A percentile compares a stretch with the other conserved stretches of the same genome.
phyloP scores from a whole-genome alignment of 2,329 filamentous ascomycete genomes.

The Ophiostoma piceae region DNA sequence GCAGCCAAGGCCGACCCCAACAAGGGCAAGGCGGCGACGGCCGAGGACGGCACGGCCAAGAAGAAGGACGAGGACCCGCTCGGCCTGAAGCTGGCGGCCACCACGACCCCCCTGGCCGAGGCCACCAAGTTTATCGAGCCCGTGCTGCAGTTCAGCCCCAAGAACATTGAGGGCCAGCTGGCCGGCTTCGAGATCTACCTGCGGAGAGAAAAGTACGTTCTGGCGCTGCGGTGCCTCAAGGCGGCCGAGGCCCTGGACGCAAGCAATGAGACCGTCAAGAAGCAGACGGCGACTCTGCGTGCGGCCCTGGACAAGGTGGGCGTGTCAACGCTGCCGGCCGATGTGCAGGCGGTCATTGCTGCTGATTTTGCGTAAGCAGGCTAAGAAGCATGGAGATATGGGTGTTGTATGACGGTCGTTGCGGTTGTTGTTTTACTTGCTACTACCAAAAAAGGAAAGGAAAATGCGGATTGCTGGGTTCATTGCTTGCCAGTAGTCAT shows the following conservation, averaged over 20 bases:
- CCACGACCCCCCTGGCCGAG: constrained; percentile 75
- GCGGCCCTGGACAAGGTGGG: constrained; percentile 51
- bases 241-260: constrained; percentile 65
- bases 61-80: constrained; percentile 88
- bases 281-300: constrained; percentile 67
- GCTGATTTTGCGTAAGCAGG: constrained; percentile 49
- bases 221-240: constrained; percentile 80
- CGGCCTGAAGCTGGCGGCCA: constrained; percentile 73
- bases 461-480: constrained; percentile 7
- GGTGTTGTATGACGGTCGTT: background rate
- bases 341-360: constrained; percentile 65
- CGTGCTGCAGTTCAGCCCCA: constrained; percentile 74
- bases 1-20: constrained; percentile 78
- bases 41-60: constrained; percentile 58
- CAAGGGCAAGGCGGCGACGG: constrained; percentile 59
- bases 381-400: background rate
- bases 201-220: constrained; percentile 76
- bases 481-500: constrained; percentile 15
- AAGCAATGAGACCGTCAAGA: constrained; percentile 65
- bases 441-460: constrained; percentile 9
- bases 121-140: constrained; percentile 81
- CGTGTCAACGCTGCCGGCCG: constrained; percentile 55
- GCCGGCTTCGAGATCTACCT: constrained; percentile 88
- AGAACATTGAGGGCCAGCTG: constrained; percentile 74
- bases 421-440: background rate